phyloP scores from a whole-genome alignment of 2,329 filamentous ascomycete genomes.

The Cryoendolithus antarcticus region DNA sequence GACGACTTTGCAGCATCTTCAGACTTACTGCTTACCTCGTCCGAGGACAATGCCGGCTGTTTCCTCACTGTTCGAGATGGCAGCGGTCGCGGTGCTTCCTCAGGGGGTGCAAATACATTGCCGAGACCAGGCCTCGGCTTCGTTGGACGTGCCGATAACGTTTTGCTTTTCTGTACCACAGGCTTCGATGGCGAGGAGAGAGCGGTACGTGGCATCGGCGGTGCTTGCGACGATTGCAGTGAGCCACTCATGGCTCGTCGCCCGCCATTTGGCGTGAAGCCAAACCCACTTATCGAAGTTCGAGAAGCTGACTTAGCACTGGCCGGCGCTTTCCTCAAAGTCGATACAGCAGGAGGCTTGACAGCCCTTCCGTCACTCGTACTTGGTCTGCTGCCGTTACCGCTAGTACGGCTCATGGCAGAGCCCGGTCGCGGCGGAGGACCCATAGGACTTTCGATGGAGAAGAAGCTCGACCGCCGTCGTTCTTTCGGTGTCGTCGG shows the following conservation, averaged over 20 bases:
- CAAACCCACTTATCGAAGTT: constrained; percentile 14
- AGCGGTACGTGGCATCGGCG: background rate
- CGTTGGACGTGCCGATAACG: constrained; percentile 20
- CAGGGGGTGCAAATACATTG: constrained; percentile 20
- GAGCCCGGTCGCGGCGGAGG: constrained; percentile 53
- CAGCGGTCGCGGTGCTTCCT: constrained; percentile 10
- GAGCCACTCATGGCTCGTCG: constrained; percentile 17
- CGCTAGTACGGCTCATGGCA: constrained; percentile 39
- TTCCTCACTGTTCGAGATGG: constrained; percentile 1
- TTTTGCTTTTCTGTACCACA: constrained; percentile 23
- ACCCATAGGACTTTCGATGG: constrained; percentile 44
- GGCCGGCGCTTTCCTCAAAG: constrained; percentile 20
- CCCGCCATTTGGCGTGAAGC: constrained; percentile 11
- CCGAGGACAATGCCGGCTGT: background rate
- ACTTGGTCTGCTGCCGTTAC: constrained; percentile 35
- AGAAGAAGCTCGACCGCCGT: constrained; percentile 62
- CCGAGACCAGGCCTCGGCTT: constrained; percentile 21
- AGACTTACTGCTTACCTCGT: background rate
- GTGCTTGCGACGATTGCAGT: constrained; percentile 4
- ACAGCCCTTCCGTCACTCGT: constrained; percentile 30
- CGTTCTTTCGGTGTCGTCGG: constrained; percentile 64
- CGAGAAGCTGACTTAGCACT: constrained; percentile 21
- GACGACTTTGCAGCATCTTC: constrained; percentile 43
- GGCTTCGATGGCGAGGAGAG: constrained; percentile 11
- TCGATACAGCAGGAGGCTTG: constrained; percentile 21